phyloP scores from a whole-genome alignment of 1,139 yeast species.

The Nadsonia starkeyi-henricii region DNA sequence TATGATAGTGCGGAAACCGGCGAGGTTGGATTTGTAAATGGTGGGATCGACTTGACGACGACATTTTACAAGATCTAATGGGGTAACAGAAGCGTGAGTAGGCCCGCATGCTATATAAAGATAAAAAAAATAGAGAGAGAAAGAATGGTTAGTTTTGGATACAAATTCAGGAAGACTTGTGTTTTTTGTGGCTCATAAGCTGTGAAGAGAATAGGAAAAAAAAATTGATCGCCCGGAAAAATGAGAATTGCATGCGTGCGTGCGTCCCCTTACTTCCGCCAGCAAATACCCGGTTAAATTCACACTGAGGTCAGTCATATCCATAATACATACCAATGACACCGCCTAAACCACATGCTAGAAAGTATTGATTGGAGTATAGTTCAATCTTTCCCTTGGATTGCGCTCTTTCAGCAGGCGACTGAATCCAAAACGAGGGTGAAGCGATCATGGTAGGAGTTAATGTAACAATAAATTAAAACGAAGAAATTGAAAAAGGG shows the following conservation, averaged over 20 bases:
- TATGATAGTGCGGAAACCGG: constrained; percentile 53
- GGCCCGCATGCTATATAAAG: constrained; percentile 69
- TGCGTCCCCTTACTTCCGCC: too few species aligned
- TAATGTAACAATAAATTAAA: too few species aligned
- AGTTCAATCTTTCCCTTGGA: constrained; percentile 26
- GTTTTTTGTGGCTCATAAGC: too few species aligned
- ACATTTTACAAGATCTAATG: constrained; percentile 66
- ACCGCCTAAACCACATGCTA: constrained; percentile 68
- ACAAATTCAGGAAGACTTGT: too few species aligned
- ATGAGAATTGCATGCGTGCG: too few species aligned
- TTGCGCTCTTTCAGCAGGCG: neutral
- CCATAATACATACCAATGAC: constrained; percentile 16
- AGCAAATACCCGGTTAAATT: too few species aligned
- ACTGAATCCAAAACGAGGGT: neutral
- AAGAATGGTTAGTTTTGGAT: too few species aligned
- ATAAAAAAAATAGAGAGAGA: constrained; percentile 7
- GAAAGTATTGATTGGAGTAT: constrained; percentile 45
- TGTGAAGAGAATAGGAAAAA: too few species aligned
- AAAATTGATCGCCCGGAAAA: too few species aligned
- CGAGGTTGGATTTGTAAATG: constrained; percentile 47
- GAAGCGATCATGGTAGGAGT: neutral
- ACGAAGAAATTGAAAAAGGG: too few species aligned
- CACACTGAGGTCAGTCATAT: too few species aligned
- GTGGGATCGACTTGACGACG: constrained; percentile 58
- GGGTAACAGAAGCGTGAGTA: constrained; percentile 66